Percentiles rank a stretch among this genome's conserved stretches.
Evolutionary conservation across 2,329 filamentous ascomycete species (phyloP).

Genomic region (Pseudogymnoascus sp.): DNA sequence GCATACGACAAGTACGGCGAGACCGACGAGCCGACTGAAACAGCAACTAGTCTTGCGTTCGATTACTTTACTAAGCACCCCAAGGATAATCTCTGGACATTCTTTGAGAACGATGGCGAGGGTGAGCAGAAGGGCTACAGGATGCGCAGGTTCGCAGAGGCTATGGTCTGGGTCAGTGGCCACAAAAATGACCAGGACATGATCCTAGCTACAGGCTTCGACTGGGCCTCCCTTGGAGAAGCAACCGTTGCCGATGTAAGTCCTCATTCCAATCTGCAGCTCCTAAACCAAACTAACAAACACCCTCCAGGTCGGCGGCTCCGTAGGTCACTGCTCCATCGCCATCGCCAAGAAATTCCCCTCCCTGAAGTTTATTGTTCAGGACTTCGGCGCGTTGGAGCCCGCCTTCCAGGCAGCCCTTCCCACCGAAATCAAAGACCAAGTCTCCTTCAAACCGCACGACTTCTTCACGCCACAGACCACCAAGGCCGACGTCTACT

Average conservation of each 20-base stretch:
- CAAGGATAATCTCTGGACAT: slow-evolving; percentile 26
- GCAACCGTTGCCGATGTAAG: slow-evolving; percentile 26
- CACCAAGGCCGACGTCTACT: slow-evolving; percentile 38
- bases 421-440: slow-evolving; percentile 16
- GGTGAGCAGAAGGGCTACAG: slow-evolving; percentile 24
- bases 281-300: not conserved
- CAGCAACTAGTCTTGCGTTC: not conserved
- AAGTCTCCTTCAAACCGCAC: slow-evolving; percentile 33
- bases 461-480: slow-evolving; percentile 42
- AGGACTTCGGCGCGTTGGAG: slow-evolving; percentile 33
- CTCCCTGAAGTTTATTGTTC: slow-evolving; percentile 25
- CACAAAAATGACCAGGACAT: not conserved
- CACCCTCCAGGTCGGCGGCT: slow-evolving; percentile 22
- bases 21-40: not conserved
- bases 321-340: slow-evolving; percentile 24
- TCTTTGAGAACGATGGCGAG: slow-evolving; percentile 31
- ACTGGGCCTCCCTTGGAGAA: slow-evolving; percentile 24
- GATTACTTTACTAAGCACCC: not conserved
- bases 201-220: slow-evolving; percentile 16
- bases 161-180: not conserved
- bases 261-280: not conserved
- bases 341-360: slow-evolving; percentile 24
- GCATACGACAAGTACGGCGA: not conserved
- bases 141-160: not conserved
- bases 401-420: slow-evolving; percentile 26